Conservation (phyloP, 2,329 filamentous ascomycete species). For the Lasiodiplodia sp. region DNA sequence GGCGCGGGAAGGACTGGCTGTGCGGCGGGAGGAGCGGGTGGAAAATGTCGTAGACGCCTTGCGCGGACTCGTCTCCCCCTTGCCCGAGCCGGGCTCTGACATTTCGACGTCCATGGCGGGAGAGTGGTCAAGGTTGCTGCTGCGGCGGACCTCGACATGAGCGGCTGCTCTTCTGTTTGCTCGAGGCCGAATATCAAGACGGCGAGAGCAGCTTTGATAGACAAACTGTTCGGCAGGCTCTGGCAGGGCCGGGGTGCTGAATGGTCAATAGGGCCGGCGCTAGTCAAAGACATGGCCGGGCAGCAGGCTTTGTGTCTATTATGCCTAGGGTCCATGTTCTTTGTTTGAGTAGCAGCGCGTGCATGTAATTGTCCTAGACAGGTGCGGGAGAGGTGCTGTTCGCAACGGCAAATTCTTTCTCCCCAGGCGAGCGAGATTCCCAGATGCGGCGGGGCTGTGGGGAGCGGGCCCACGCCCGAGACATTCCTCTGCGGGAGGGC, state of each 20-base stretch:
- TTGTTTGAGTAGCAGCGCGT: conserved; percentile 40
- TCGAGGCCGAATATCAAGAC: conserved; percentile 10
- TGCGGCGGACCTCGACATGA: not conserved
- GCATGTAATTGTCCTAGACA: conserved; percentile 46
- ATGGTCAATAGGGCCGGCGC: conserved; percentile 30
- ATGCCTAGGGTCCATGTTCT: conserved; percentile 38
- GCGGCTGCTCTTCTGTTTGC: not conserved
- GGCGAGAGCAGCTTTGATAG: conserved; percentile 26
- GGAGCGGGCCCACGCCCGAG: conserved; percentile 38
- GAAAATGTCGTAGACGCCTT: conserved; percentile 42
- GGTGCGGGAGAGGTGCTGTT: conserved; percentile 41
- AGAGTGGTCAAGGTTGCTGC: not conserved
- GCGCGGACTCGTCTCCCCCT: conserved; percentile 38
- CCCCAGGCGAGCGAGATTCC: conserved; percentile 33
- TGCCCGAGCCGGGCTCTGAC: conserved; percentile 29
- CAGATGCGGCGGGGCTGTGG: conserved; percentile 43
- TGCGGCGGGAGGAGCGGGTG: conserved; percentile 34
- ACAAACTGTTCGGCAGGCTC: not conserved
- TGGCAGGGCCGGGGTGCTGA: conserved; percentile 8
- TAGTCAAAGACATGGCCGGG: conserved; percentile 29
- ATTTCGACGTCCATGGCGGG: conserved; percentile 17
- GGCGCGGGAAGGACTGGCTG: conserved; percentile 27
- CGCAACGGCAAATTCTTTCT: conserved; percentile 34
- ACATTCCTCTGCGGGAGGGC: conserved; percentile 40
- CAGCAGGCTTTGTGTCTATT: conserved; percentile 44